A percentile compares a stretch with the other conserved stretches of the same genome.
Conservation (phyloP, 75 land plant genomes). For the Isoetes taiwanensis region DNA sequence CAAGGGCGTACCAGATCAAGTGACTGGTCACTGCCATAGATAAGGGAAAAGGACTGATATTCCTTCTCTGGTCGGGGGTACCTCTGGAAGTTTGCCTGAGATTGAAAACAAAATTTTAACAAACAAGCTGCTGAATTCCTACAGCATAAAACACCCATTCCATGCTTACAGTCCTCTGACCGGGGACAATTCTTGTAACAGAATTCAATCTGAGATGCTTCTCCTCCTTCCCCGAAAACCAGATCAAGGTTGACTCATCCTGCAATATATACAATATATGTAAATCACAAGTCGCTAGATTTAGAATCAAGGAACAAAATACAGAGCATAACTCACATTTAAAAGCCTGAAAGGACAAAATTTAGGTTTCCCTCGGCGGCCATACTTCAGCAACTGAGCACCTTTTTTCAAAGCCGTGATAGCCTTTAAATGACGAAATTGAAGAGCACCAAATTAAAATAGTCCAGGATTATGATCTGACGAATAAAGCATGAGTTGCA, state of each 20-base stretch:
- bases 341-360: slow-evolving; percentile 75
- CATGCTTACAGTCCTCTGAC: slow-evolving; percentile 61
- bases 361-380: slow-evolving; percentile 71
- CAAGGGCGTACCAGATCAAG: slow-evolving; percentile 73
- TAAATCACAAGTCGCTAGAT: not conserved
- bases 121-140: too few relatives aligned
- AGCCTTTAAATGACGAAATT: slow-evolving; percentile 33
- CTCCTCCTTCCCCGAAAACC: slow-evolving; percentile 55
- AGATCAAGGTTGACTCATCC: slow-evolving; percentile 57
- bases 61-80: slow-evolving; percentile 98
- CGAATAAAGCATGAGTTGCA: too few relatives aligned
- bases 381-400: slow-evolving; percentile 55
- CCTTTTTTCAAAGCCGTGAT: slow-evolving; percentile 67
- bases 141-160: not conserved
- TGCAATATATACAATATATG: slow-evolving; percentile 13
- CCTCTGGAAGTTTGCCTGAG: slow-evolving; percentile 84
- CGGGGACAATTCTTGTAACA: slow-evolving; percentile 42
- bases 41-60: slow-evolving; percentile 90
- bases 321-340: slow-evolving; percentile 29
- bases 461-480: too few relatives aligned
- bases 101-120: too few relatives aligned
- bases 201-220: slow-evolving; percentile 32
- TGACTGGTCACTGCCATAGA: slow-evolving; percentile 50
- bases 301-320: not conserved
- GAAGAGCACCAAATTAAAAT: too few relatives aligned